Base-by-base conservation (phyloP, 495 filamentous ascomycete species). In the Gamarada debralockiae region DNA sequence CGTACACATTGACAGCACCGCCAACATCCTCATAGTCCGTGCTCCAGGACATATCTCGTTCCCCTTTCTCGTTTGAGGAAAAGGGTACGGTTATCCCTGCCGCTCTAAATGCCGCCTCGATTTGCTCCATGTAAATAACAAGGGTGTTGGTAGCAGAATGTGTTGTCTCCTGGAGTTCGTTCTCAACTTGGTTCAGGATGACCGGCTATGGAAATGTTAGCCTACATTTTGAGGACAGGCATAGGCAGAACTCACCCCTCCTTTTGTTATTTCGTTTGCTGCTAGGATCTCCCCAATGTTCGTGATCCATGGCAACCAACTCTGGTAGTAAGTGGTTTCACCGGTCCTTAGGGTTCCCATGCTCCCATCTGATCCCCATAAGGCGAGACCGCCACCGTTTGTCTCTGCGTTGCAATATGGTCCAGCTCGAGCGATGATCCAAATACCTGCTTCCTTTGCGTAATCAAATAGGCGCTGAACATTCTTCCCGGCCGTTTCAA, bases 401-500 rank as follows among this genome's bases (percentile, higher is more conserved):
- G 70, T 71, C 43, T 77, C 72, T 4, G 70, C 80, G 61, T 84
- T 84, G 57, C 68, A 65, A 59, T 84, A 83, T 1, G 82, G 82
- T 0, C 82, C 82, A 0, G 82, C 68, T 39, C 81, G 70, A 24
- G 78, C 71, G 40, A 85, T 76, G 1, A 85, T 67, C 57, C 77
- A 85, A 10, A 85, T 59, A 2, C 81, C 81, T 9, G 77, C 72
- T 53, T 81, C 59, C 55, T 78, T 79, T 18, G 81, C 81, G 48
- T 79, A 76, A 48, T 83, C 80, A 33, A 84, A 78, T 17, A 85
- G 56, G 2, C 68, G 65, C 34, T 78, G 72, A 29, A 84, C 60
- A 54, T 83, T 70, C 53, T 80, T 75, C 4, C 72, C 80, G 25
- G 76, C 73, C n/a, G 65, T 78, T 40, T 74, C 65, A 51, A 84